Percentiles rank a stretch among this genome's conserved stretches.
These are phyloP conservation scores for Aspergillus tanneri DNA, from an alignment of 2,329 filamentous ascomycete genomes.

Conservation along the genomic window DNA sequence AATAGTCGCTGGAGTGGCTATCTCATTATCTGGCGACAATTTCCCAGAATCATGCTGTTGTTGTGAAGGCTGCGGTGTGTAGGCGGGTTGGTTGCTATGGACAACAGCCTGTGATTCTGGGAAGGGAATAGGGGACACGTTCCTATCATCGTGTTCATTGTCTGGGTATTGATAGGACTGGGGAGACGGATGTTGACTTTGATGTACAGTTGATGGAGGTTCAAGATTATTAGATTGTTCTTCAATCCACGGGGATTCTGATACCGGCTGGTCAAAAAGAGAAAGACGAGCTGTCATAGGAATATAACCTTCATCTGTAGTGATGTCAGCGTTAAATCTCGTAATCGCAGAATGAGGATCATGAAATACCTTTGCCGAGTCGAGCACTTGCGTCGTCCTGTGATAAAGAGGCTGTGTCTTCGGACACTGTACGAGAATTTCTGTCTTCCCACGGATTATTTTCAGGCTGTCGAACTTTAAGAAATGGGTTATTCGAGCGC, in stretches of 20 bases:
- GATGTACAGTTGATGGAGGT: slow-evolving; percentile 9
- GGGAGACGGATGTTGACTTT: slow-evolving; percentile 13
- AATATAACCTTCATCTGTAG: slow-evolving; percentile 38
- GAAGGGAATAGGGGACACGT: slow-evolving; percentile 16
- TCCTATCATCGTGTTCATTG: slow-evolving; percentile 4
- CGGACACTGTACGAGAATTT: slow-evolving; percentile 16
- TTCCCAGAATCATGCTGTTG: slow-evolving; percentile 12
- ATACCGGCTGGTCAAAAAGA: slow-evolving; percentile 31
- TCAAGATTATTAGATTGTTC: slow-evolving; percentile 16
- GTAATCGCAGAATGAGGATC: neutral
- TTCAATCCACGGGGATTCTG: slow-evolving; percentile 31
- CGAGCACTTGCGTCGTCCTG: slow-evolving; percentile 26
- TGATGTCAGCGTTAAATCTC: neutral
- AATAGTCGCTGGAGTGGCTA: slow-evolving; percentile 22
- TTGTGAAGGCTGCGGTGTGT: slow-evolving; percentile 8
- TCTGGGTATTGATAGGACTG: slow-evolving; percentile 1
- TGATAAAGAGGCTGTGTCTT: slow-evolving; percentile 19
- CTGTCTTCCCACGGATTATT: slow-evolving; percentile 22
- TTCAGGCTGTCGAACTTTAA: slow-evolving; percentile 30
- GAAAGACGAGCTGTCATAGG: slow-evolving; percentile 42
- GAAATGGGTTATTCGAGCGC: slow-evolving; percentile 43
- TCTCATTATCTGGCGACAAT: slow-evolving; percentile 20
- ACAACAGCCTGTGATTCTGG: slow-evolving; percentile 11
- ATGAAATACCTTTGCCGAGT: slow-evolving; percentile 34
- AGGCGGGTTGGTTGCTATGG: neutral